phyloP scores from a whole-genome alignment of 2,329 filamentous ascomycete genomes.

The Botrytis galanthina region DNA sequence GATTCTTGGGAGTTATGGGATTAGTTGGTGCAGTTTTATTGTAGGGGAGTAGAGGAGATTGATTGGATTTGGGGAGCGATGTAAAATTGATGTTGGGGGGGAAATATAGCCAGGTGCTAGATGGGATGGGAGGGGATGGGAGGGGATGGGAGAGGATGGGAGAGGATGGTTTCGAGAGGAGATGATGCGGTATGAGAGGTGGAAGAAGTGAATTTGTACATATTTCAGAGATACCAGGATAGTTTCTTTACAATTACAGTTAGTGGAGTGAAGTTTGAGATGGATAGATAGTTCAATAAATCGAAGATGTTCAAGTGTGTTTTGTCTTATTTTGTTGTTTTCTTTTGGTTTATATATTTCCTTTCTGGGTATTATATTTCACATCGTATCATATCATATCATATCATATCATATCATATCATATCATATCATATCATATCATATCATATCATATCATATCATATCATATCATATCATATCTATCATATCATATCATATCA shows the following conservation, averaged over 20 bases:
- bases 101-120: neutral
- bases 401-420: neutral
- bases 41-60: neutral
- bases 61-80: neutral
- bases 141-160: neutral
- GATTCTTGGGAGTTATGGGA: constrained; percentile 3
- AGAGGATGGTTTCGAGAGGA: neutral
- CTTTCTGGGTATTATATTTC: neutral
- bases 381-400: neutral
- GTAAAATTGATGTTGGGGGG: neutral
- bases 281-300: neutral
- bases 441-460: neutral
- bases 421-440: neutral
- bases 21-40: neutral
- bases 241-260: neutral
- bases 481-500: neutral
- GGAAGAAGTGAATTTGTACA: neutral
- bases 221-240: constrained; percentile 4
- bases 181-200: neutral
- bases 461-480: neutral
- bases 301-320: neutral
- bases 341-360: rapidly evolving
- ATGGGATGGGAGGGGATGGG: neutral
- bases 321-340: neutral
- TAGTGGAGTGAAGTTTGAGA: neutral